phyloP scores from a whole-genome alignment of 345 rosid genomes.

The Hibiscus syriacus region DNA sequence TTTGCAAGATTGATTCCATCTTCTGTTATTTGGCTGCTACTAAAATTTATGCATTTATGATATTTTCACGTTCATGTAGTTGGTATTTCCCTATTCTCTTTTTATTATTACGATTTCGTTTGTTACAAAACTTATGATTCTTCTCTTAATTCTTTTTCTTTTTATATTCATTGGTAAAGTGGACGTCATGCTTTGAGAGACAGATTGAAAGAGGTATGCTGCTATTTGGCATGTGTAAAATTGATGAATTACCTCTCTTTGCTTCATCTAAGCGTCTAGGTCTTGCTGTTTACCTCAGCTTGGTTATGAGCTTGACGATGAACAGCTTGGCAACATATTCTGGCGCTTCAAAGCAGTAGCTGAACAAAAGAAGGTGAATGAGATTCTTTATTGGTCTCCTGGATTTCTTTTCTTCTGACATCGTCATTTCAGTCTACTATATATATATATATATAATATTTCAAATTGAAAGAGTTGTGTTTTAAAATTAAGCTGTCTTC shows the following conservation, averaged over 20 bases:
- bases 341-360: constrained; percentile 92
- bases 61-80: neutral
- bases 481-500: neutral
- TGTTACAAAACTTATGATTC: neutral
- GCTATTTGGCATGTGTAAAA: neutral
- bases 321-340: constrained; percentile 61
- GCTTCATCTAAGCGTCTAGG: neutral
- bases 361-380: constrained; percentile 74
- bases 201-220: constrained; percentile 67
- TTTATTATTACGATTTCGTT: neutral
- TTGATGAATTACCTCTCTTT: constrained; percentile 3
- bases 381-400: neutral
- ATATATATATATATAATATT: neutral
- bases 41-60: neutral
- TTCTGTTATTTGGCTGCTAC: neutral
- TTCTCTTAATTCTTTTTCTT: constrained; percentile 1
- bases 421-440: neutral
- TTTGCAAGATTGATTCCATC: neutral
- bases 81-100: neutral
- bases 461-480: neutral
- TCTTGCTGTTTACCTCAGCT: constrained; percentile 44
- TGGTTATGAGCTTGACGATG: constrained; percentile 73
- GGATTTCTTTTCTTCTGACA: neutral
- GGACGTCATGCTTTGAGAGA: constrained; percentile 89
- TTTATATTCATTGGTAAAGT: constrained; percentile 31